Conservation (phyloP, 192 early-diverging fungal genomes). For the Coemansia sp. region DNA sequence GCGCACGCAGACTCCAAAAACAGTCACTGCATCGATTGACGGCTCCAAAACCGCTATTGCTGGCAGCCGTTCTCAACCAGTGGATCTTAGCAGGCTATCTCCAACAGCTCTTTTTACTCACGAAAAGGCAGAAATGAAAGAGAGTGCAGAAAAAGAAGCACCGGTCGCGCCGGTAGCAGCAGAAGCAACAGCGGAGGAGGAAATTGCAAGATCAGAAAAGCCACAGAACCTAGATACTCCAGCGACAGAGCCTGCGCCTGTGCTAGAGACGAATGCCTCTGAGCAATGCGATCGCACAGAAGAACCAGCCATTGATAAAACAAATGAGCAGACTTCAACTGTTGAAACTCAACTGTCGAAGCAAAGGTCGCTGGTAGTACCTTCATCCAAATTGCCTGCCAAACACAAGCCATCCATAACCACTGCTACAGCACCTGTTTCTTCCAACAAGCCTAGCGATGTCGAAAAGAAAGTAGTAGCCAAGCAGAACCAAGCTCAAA, state of each 20-base stretch:
- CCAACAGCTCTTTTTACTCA: conserved; percentile 24
- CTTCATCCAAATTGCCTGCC: background rate
- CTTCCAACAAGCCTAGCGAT: background rate
- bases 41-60: conserved; percentile 26
- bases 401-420: background rate
- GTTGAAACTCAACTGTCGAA: background rate
- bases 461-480: conserved; percentile 1
- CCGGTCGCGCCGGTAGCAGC: background rate
- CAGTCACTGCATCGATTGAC: background rate
- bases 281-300: background rate
- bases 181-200: background rate
- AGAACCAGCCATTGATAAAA: background rate
- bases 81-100: background rate
- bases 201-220: background rate
- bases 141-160: background rate
- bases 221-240: background rate
- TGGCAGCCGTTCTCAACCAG: background rate
- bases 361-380: background rate
- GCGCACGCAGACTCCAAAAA: conserved; percentile 11
- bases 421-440: background rate
- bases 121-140: background rate
- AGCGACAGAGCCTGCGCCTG: background rate
- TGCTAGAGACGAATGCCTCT: background rate
- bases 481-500: background rate
- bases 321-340: background rate